A percentile compares a stretch with the other conserved stretches of the same genome.
Evolutionary conservation across 2,329 filamentous ascomycete genomes (phyloP).

Genomic region (Fusarium sterilihyphosum): DNA sequence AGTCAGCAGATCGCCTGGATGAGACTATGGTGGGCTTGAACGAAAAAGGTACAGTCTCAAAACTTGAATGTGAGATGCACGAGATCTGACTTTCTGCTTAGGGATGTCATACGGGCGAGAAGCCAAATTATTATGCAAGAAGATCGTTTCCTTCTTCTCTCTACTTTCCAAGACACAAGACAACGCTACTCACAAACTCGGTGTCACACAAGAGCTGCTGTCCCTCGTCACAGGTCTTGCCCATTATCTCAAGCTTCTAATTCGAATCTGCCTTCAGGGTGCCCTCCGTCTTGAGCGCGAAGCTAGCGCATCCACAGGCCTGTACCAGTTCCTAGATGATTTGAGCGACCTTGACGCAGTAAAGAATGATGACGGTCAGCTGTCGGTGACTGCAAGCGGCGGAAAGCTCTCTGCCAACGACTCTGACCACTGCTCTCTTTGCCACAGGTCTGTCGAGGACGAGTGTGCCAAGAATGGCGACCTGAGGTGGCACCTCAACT

Average conservation of each 20-base stretch:
- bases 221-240: slow-evolving; percentile 95
- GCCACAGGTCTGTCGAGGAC: slow-evolving; percentile 90
- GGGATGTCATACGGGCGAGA: slow-evolving; percentile 92
- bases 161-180: slow-evolving; percentile 95
- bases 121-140: slow-evolving; percentile 99
- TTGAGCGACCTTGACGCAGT: slow-evolving; percentile 84
- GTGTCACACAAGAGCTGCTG: slow-evolving; percentile 97
- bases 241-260: slow-evolving; percentile 96
- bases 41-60: slow-evolving; percentile 73
- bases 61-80: neutral
- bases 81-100: slow-evolving; percentile 47
- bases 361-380: slow-evolving; percentile 74
- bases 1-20: slow-evolving; percentile 87
- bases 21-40: slow-evolving; percentile 72
- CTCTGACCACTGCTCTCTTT: slow-evolving; percentile 85
- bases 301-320: slow-evolving; percentile 74
- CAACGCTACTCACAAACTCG: slow-evolving; percentile 86
- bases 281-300: slow-evolving; percentile 92
- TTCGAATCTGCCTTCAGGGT: slow-evolving; percentile 95
- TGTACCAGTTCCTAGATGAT: slow-evolving; percentile 85
- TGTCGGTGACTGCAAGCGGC: slow-evolving; percentile 73
- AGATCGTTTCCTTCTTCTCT: slow-evolving; percentile 98
- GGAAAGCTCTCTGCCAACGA: slow-evolving; percentile 75
- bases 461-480: slow-evolving; percentile 83
- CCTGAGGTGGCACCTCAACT: slow-evolving; percentile 84